Evolutionary conservation across 2,329 filamentous ascomycete species (phyloP), one percentile per base, ranked within the genome.

Genomic region (Talaromyces sp.): DNA sequence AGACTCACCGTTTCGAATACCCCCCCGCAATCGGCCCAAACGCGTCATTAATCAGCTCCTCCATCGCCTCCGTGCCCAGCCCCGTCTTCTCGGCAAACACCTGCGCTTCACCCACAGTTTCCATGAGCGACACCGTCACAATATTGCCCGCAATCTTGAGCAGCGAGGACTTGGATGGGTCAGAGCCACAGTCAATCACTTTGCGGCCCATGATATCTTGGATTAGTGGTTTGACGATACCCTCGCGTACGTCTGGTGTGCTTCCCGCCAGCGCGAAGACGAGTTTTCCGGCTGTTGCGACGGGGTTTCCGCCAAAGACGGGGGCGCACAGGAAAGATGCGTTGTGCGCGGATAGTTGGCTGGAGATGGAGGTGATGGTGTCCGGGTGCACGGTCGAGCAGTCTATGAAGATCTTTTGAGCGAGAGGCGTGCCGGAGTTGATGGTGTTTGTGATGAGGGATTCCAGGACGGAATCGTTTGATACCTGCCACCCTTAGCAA

Each of bases 361-460:
- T 65, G 8, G 73, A 68, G 1, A 75, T 70, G 0, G 68, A 62
- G 2, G 69, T 68, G 10, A 77, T 73, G 1, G 90, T 91, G 57
- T 91, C 85, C 0, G 92, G 92, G 70, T 93, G 90, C 39, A 96
- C 85, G 7, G 92, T 96, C 3, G 90, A 93, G 80, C 89, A 92
- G 70, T 96, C 92, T 19, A 96, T 84, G 67, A 96, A 88, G 39
- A 96, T 80, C 79, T 96, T 96, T 65, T 87, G 89, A 32, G 81
- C 81, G 36, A 90, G 68, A 0, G 72, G 68, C 15, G 68, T 66
- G 4, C 67, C 68, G 3, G 65, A 70, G 42, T 60, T 66, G 54
- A 69, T 57, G 1, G 68, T 69, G 6, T 70, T 66, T 15, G 68
- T 67, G 56, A 73, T 64, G 0, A 77, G 65, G 4, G 65, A 66